Evolutionary conservation across 208 protist genomes (phyloP), one percentile per base, ranked within the genome.

Genomic region (Novymonas esmeraldas): DNA sequence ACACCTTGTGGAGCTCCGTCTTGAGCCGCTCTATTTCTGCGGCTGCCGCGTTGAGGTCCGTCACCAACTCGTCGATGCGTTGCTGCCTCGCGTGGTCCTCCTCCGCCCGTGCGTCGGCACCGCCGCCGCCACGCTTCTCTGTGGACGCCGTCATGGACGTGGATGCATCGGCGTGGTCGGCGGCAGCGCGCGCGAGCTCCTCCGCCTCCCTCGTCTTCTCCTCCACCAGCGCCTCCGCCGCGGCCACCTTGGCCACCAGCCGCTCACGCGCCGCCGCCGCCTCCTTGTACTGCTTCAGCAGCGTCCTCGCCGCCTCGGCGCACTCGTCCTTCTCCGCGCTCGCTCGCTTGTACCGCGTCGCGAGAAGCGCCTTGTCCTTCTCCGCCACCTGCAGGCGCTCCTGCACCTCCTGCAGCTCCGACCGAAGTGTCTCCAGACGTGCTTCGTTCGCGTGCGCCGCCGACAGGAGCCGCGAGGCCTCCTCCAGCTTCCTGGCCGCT

Each of bases 311-410:
- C 24, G 66, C 65, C 14, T 67, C 73, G 0, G 54, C 57, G 34
- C 73, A 76, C 62, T 80, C 65, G 28, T 80, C 78, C 31, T 80
- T 84, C 55, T 84, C 78, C 3, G 48, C 34, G 22, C 31, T 75
- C n/a, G 65, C 73, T 2, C 65, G 60, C 39, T 69, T 72, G 42
- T 62, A 73, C 5, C 68, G 64, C 1, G 63, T n/a, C n/a, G 60
- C 52, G 45, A 72, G 26, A 2, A 72, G 54, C 3, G 52, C 70
- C 33, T 65, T 65, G 54, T 84, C 73, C 42, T 67, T 67, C 28
- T 70, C 51, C 13, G 64, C 41, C 24, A 54, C 39, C 16, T 59
- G 62, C 2, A 67, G 61, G 3, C 58, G 57, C 44, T 60, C 16
- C 38, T 64, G 38, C 29, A 83, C 26, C 38, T 54, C 78, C n/a